phyloP scores from a whole-genome alignment of 768 basidiomycete species.

The Gautieria morchelliformis region DNA sequence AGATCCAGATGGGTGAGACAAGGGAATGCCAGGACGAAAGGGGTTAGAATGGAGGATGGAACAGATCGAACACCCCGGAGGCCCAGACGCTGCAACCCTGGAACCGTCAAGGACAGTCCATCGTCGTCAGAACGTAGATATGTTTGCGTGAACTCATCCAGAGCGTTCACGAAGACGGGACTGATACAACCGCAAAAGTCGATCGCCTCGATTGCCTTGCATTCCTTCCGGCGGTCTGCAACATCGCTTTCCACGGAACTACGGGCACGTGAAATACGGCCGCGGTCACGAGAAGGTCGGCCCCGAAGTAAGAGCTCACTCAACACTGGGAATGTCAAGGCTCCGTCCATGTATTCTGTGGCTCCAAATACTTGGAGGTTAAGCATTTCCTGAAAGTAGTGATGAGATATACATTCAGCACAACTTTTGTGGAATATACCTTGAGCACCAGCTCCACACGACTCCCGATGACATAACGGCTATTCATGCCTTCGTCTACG shows the following conservation, averaged over 20 bases:
- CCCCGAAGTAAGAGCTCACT: constrained; percentile 89
- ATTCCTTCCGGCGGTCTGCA: constrained; percentile 56
- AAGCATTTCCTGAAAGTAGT: constrained; percentile 62
- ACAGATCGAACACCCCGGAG: constrained; percentile 77
- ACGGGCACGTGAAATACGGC: constrained; percentile 60
- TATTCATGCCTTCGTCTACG: constrained; percentile 79
- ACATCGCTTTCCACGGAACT: constrained; percentile 33
- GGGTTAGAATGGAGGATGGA: constrained; percentile 52
- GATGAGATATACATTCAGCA: neutral
- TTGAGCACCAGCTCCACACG: constrained; percentile 72
- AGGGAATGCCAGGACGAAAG: constrained; percentile 76
- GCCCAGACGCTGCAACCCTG: constrained; percentile 68
- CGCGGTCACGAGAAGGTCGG: constrained; percentile 53
- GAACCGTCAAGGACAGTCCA: constrained; percentile 39
- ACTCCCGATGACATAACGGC: constrained; percentile 88
- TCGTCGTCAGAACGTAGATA: constrained; percentile 45
- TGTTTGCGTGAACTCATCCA: constrained; percentile 71
- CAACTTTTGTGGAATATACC: constrained; percentile 30
- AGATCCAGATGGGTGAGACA: constrained; percentile 85
- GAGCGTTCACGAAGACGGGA: constrained; percentile 76
- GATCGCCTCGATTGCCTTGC: constrained; percentile 74
- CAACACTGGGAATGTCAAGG: constrained; percentile 75
- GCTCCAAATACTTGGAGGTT: constrained; percentile 85
- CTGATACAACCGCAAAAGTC: constrained; percentile 96
- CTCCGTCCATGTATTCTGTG: constrained; percentile 97